Conservation (phyloP, 2,329 filamentous ascomycete species). For the Paraphoma sp. region DNA sequence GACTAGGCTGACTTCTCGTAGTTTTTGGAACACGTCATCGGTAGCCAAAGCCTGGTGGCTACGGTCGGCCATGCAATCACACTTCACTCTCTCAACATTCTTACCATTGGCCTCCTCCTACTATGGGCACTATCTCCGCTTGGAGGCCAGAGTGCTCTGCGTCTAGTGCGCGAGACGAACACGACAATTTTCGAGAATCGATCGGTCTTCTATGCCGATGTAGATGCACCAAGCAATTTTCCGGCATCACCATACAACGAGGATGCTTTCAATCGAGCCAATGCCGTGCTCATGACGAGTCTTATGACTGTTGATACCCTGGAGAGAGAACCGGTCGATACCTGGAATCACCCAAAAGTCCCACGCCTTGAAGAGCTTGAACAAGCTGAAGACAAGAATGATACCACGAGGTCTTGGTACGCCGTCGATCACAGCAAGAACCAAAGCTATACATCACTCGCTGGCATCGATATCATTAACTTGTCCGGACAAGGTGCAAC, state of each 20-base stretch:
- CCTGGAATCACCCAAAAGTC: slow-evolving; percentile 7
- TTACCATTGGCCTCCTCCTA: slow-evolving; percentile 11
- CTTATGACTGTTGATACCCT: slow-evolving; percentile 6
- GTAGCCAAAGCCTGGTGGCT: slow-evolving; percentile 9
- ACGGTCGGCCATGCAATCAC: slow-evolving; percentile 8
- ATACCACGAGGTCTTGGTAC: slow-evolving; percentile 1
- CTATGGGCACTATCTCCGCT: slow-evolving; percentile 28
- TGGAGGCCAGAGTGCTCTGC: slow-evolving; percentile 26
- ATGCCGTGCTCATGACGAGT: slow-evolving; percentile 2
- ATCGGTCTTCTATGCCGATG: slow-evolving; percentile 7
- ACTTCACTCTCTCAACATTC: slow-evolving; percentile 5
- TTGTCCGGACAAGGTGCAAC: background rate
- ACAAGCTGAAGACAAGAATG: slow-evolving; percentile 1
- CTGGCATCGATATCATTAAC: slow-evolving; percentile 7
- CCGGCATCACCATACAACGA: background rate
- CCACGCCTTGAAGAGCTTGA: slow-evolving; percentile 7
- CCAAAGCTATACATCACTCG: slow-evolving; percentile 5
- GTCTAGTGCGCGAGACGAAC: slow-evolving; percentile 14
- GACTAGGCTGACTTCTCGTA: background rate
- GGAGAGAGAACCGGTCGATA: background rate
- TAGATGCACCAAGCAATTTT: slow-evolving; percentile 4
- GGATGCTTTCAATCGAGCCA: slow-evolving; percentile 2
- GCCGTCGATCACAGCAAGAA: background rate
- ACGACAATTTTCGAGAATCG: slow-evolving; percentile 3
- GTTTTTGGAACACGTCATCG: slow-evolving; percentile 6